These are phyloP conservation scores for Podila epicladia DNA, from an alignment of 192 early-diverging fungal genomes.

Conservation along the genomic window DNA sequence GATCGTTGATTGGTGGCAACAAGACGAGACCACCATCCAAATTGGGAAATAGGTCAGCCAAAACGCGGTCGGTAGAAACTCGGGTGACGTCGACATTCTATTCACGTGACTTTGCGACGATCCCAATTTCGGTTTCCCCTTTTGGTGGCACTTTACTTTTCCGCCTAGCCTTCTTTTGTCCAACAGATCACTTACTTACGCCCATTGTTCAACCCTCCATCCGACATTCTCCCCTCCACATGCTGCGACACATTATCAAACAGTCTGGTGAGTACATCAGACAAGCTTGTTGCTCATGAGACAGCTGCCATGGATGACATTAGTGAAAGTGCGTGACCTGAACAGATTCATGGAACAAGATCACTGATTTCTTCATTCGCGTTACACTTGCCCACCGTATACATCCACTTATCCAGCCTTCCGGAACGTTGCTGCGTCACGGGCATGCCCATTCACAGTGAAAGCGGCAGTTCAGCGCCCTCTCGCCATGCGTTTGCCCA, in stretches of 20 bases:
- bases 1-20: too few species aligned
- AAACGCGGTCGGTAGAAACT: too few species aligned
- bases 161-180: neutral
- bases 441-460: neutral
- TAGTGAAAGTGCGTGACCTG: neutral
- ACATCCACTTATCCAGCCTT: neutral
- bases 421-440: constrained; percentile 1
- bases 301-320: neutral
- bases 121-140: neutral
- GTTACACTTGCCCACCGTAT: neutral
- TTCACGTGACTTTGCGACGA: too few species aligned
- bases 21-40: too few species aligned
- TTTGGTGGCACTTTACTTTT: neutral
- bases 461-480: neutral
- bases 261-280: neutral
- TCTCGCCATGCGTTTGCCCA: constrained; percentile 1
- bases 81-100: too few species aligned
- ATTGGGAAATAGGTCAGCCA: too few species aligned
- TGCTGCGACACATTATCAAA: neutral
- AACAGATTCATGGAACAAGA: too few species aligned
- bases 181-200: neutral
- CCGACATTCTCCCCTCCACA: neutral
- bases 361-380: too few species aligned
- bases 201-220: neutral
- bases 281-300: neutral